Base-by-base conservation (phyloP, 257 asterid genomes). In the Nicotiana obtusifolia region DNA sequence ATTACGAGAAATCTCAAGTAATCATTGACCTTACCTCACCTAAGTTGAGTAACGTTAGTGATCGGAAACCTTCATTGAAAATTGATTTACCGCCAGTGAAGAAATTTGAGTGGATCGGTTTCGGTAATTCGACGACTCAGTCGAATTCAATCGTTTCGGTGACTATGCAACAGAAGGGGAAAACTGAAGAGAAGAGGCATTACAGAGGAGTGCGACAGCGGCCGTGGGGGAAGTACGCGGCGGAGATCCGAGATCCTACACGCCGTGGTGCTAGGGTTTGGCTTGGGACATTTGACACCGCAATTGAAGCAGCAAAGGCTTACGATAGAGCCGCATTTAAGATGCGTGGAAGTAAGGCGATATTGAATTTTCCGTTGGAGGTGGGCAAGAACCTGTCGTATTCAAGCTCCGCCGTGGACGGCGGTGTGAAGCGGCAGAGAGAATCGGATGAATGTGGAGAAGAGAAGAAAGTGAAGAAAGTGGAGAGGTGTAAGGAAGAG, bases 321-420 rank as follows among this genome's bases (percentile, higher is more conserved):
- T 93, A 93, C 31, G 97, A 93, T 13, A 87, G 86, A 64, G 94
- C 97, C 2, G 97, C 97, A 20, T 93, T 90, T 64, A 84, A 59
- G 75, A 86, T 93, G 88, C 91, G 97, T 0, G 95, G 98, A 22
- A 88, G 93, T 64, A 91, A 90, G 78, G 97, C 98, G 31, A 92
- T 92, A 60, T 85, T 93, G 81, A 93, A 93, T 68, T 92, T 92
- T 20, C 97, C 97, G 2, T 77, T 89, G 22, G 94, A 91, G 15
- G 87, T 88, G 26, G 89, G 88, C 82, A 82, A 82, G 81, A 86
- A 82, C 57, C 56, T 59, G 61, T 53, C 82, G 52, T 7, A 19
- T 10, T 35, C 77, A 11, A 24, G 79, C 24, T 24, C 44, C 28
- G 56, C 88, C 19, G 86, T 15, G n/a, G 82, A 33, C 7, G 78